phyloP scores from a whole-genome alignment of 495 filamentous ascomycete species.

The Penicillium egyptiacum region DNA sequence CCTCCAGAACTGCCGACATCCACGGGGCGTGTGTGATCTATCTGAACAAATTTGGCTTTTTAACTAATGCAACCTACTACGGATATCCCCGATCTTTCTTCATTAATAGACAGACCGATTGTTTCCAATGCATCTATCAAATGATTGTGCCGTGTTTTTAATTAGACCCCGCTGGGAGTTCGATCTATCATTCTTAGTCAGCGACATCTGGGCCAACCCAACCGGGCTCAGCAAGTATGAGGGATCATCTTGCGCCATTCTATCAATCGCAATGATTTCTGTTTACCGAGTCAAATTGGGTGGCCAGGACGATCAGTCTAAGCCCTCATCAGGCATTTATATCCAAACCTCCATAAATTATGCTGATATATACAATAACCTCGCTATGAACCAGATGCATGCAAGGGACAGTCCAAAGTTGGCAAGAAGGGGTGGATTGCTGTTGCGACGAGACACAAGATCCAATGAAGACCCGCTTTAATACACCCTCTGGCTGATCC shows the following conservation, averaged over 20 bases:
- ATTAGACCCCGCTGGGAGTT: background rate
- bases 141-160: background rate
- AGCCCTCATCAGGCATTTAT: slow-evolving; percentile 31
- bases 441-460: slow-evolving; percentile 32
- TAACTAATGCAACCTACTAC: slow-evolving; percentile 1
- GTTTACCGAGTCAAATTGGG: background rate
- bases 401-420: slow-evolving; percentile 22
- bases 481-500: slow-evolving; percentile 29
- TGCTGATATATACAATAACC: slow-evolving; percentile 5
- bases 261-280: background rate
- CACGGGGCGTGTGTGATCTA: slow-evolving; percentile 6
- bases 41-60: slow-evolving; percentile 1
- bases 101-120: background rate
- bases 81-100: slow-evolving; percentile 4
- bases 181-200: slow-evolving; percentile 9
- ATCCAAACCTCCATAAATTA: slow-evolving; percentile 8
- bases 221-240: slow-evolving; percentile 9
- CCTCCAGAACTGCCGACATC: slow-evolving; percentile 2
- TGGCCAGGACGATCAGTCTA: background rate
- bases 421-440: slow-evolving; percentile 26
- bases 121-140: slow-evolving; percentile 3
- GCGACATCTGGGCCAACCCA: background rate
- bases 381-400: slow-evolving; percentile 23
- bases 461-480: slow-evolving; percentile 31
- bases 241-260: slow-evolving; percentile 3